phyloP scores from a whole-genome alignment of 495 filamentous ascomycete species.

The Rhizodiscina lignyota region DNA sequence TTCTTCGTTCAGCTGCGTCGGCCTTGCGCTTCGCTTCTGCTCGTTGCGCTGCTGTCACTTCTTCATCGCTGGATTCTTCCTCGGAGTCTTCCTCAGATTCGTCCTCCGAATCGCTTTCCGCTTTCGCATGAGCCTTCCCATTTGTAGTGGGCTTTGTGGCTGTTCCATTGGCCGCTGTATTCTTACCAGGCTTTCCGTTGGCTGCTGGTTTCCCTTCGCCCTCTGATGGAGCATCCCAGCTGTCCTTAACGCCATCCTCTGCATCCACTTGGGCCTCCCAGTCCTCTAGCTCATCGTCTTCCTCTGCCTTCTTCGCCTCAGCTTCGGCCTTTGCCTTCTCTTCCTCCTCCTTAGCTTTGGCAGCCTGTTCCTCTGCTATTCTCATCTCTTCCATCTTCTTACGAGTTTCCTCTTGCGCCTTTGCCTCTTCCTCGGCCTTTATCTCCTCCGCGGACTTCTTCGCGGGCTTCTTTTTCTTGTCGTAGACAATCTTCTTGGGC shows the following conservation, averaged over 20 bases:
- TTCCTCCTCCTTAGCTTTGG: constrained; percentile 21
- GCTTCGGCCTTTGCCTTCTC: constrained; percentile 37
- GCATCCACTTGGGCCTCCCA: constrained; percentile 79
- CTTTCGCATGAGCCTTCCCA: constrained; percentile 13
- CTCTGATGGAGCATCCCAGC: constrained; percentile 79
- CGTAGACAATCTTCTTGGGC: constrained; percentile 30
- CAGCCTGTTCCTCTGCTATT: constrained; percentile 23
- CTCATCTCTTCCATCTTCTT: constrained; percentile 28
- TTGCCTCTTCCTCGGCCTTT: constrained; percentile 43
- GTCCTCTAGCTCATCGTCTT: constrained; percentile 51
- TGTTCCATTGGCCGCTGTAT: constrained; percentile 6
- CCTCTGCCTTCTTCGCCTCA: constrained; percentile 39
- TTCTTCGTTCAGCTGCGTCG: constrained; percentile 76
- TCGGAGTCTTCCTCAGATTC: constrained; percentile 42
- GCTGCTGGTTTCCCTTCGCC: constrained; percentile 43
- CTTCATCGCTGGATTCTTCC: constrained; percentile 41
- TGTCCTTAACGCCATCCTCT: constrained; percentile 71
- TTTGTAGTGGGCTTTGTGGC: constrained; percentile 7
- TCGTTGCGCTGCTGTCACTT: constrained; percentile 49
- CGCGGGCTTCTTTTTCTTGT: constrained; percentile 34
- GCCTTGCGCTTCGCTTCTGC: constrained; percentile 64
- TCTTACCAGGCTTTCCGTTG: constrained; percentile 19
- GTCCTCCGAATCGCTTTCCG: constrained; percentile 28
- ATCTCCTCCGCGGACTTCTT: constrained; percentile 34
- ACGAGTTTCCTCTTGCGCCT: constrained; percentile 24